Conservation (phyloP, 352 stramenopile species). For the Pythium utonaiense region DNA sequence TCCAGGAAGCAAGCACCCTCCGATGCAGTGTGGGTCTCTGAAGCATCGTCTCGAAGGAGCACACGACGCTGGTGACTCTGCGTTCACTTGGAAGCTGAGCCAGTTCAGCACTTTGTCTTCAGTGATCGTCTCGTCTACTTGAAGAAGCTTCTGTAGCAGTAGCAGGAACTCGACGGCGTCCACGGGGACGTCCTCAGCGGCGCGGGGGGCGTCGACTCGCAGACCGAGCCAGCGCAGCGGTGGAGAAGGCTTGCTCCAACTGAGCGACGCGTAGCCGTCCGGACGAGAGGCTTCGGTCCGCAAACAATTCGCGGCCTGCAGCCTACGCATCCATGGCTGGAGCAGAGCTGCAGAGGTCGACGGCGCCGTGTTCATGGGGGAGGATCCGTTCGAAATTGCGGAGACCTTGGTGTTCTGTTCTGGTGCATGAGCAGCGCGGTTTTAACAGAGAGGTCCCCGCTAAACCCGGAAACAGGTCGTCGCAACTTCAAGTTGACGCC, state of each 20-base stretch:
- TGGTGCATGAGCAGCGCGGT: neutral
- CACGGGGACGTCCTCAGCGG: neutral
- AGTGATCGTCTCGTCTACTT: neutral
- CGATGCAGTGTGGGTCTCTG: slow-evolving; percentile 8
- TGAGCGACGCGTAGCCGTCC: slow-evolving; percentile 17
- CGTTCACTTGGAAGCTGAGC: slow-evolving; percentile 3
- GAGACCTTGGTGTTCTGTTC: neutral
- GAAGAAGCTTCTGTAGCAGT: slow-evolving; percentile 1
- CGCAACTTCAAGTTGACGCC: neutral
- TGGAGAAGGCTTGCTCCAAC: slow-evolving; percentile 4
- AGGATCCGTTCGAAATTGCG: neutral
- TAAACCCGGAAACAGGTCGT: neutral
- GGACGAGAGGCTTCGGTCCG: slow-evolving; percentile 6
- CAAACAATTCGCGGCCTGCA: slow-evolving; percentile 4
- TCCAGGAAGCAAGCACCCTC: slow-evolving; percentile 1
- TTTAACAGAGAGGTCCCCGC: neutral
- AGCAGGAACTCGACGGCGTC: slow-evolving; percentile 15
- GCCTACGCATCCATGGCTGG: slow-evolving; percentile 8
- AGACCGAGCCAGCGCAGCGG: slow-evolving; percentile 15
- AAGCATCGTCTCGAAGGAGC: neutral
- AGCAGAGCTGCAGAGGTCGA: slow-evolving; percentile 7
- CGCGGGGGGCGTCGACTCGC: neutral
- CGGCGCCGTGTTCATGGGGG: neutral
- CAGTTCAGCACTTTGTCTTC: slow-evolving; percentile 7
- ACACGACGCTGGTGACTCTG: neutral